These are phyloP conservation scores for Cordyceps sp. DNA, from an alignment of 2,329 filamentous ascomycete species.

Conservation along the genomic window DNA sequence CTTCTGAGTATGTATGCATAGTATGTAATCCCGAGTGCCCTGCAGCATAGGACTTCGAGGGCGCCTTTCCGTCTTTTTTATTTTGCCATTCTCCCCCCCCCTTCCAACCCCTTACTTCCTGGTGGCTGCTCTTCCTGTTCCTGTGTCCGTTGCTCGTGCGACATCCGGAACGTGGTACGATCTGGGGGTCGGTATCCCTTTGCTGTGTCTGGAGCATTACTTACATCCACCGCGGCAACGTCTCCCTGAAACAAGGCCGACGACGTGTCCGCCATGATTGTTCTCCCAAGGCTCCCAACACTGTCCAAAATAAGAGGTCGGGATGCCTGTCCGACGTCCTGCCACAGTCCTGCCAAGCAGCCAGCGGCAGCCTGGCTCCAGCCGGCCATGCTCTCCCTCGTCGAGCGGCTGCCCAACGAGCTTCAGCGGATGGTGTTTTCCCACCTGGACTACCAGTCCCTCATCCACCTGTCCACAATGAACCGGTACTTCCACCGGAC, in stretches of 20 bases:
- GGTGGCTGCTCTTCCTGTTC: too few relatives aligned
- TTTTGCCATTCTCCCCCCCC: too few relatives aligned
- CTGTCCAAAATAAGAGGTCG: constrained; percentile 6
- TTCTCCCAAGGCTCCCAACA: constrained; percentile 9
- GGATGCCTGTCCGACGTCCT: not conserved
- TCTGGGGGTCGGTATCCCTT: not conserved
- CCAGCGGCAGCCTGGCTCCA: not conserved
- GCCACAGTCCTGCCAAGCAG: not conserved
- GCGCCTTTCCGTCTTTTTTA: too few relatives aligned
- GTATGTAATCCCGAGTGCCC: constrained; percentile 4
- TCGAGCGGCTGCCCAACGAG: constrained; percentile 18
- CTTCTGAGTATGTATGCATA: constrained; percentile 7
- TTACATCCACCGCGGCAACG: not conserved
- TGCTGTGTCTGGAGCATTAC: too few relatives aligned
- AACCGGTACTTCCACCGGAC: constrained; percentile 17
- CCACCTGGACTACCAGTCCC: constrained; percentile 21
- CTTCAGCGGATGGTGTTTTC: constrained; percentile 17
- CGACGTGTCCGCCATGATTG: constrained; percentile 14
- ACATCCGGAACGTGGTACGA: too few relatives aligned
- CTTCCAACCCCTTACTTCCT: too few relatives aligned
- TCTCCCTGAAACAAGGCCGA: not conserved
- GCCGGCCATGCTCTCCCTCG: constrained; percentile 7
- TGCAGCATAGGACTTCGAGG: too few relatives aligned
- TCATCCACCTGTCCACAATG: constrained; percentile 20
- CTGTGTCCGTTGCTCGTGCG: too few relatives aligned